Percentiles rank a stretch among this genome's conserved stretches.
Conservation (phyloP, 495 filamentous ascomycete species). For the Talaromyces trachyspermus region DNA sequence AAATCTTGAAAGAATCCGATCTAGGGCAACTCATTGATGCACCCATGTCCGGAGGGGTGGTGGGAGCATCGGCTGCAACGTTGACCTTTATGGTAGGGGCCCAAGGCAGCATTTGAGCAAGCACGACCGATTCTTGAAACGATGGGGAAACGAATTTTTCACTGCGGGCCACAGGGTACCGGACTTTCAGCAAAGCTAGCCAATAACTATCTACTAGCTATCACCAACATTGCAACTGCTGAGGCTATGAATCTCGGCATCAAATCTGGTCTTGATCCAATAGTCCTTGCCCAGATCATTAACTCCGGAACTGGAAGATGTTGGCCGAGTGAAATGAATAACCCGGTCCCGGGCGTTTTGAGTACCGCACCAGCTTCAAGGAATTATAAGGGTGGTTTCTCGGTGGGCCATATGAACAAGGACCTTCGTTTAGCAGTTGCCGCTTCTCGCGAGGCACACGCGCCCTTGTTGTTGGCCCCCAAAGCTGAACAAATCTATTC, state of each 20-base stretch:
- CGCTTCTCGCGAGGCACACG: constrained; percentile 61
- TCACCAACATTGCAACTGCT: constrained; percentile 85
- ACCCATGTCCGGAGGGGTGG: constrained; percentile 76
- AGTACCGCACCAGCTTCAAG: constrained; percentile 61
- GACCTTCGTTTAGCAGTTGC: constrained; percentile 65
- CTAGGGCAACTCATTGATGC: constrained; percentile 65
- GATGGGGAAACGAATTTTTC: constrained; percentile 76
- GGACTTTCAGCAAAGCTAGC: constrained; percentile 81
- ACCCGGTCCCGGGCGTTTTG: constrained; percentile 78
- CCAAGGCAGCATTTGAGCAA: constrained; percentile 47
- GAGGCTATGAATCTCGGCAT: constrained; percentile 94
- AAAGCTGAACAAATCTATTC: constrained; percentile 59
- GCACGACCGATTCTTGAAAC: constrained; percentile 56
- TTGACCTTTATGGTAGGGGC: constrained; percentile 83
- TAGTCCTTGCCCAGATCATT: constrained; percentile 69
- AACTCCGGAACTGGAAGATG: constrained; percentile 79
- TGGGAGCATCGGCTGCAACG: constrained; percentile 66
- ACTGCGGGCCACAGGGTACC: constrained; percentile 71
- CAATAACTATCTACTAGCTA: constrained; percentile 86
- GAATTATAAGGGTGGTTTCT: constrained; percentile 76
- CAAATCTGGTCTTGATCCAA: constrained; percentile 73
- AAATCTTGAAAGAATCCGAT: constrained; percentile 46
- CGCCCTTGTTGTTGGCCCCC: constrained; percentile 56
- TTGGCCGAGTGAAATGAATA: constrained; percentile 89
- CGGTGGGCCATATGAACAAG: constrained; percentile 80